phyloP scores from a whole-genome alignment of 1,284 basidiomycete genomes.

The Anthracocystis setariae region DNA sequence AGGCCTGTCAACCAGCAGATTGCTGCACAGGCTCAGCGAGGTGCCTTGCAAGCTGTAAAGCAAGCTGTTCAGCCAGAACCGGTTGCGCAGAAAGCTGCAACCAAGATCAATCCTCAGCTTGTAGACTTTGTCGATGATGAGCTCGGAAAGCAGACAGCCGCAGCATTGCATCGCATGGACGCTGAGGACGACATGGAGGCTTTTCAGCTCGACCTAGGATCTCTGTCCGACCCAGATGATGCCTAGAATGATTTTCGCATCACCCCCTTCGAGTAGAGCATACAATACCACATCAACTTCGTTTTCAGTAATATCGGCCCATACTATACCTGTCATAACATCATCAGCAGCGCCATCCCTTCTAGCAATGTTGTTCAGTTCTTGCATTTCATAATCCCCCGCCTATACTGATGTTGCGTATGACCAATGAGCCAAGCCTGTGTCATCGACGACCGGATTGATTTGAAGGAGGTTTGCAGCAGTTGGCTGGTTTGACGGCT shows the following conservation, averaged over 20 bases:
- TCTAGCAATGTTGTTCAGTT: no score
- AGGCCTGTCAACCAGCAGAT: background rate
- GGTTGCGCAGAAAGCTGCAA: background rate
- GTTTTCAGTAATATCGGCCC: no score
- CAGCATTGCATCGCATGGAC: slow-evolving; percentile 14
- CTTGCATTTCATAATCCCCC: no score
- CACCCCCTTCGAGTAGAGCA: no score
- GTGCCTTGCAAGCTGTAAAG: background rate
- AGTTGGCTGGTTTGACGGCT: no score
- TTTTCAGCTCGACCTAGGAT: slow-evolving; percentile 31
- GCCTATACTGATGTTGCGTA: no score
- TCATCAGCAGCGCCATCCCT: no score
- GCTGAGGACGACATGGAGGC: slow-evolving; percentile 24
- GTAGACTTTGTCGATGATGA: slow-evolving; percentile 44
- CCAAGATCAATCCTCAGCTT: slow-evolving; percentile 33
- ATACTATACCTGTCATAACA: no score
- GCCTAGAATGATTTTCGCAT: background rate
- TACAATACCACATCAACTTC: no score
- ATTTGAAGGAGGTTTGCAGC: no score
- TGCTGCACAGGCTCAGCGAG: background rate
- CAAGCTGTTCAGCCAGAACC: slow-evolving; percentile 1
- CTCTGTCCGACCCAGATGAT: slow-evolving; percentile 1
- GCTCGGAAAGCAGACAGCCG: slow-evolving; percentile 35
- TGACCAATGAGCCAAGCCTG: no score
- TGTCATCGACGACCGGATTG: no score